Percentiles rank a stretch among this genome's conserved stretches.
Evolutionary conservation across 352 stramenopile species (phyloP).

Genomic region (Aphanomyces cochlioides): DNA sequence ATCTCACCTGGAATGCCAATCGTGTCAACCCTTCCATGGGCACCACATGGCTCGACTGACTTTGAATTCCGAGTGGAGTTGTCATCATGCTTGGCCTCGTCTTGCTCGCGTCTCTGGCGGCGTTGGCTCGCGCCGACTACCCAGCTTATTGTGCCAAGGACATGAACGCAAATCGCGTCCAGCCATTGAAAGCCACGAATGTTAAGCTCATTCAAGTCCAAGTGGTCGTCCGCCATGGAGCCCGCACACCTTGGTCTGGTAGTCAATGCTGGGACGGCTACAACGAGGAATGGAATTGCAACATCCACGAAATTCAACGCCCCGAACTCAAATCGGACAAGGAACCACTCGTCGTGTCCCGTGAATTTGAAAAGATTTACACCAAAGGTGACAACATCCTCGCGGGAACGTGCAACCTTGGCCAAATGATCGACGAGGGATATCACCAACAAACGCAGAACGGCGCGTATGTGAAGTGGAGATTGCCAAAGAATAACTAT

Average conservation of each 20-base stretch:
- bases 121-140: neutral
- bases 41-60: neutral
- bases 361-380: slow-evolving; percentile 29
- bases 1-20: too few relatives aligned
- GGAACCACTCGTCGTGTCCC: neutral
- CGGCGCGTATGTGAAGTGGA: slow-evolving; percentile 12
- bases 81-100: too few relatives aligned
- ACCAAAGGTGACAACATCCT: slow-evolving; percentile 19
- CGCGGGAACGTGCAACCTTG: slow-evolving; percentile 23
- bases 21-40: too few relatives aligned
- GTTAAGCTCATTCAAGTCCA: slow-evolving; percentile 24
- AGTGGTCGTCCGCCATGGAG: slow-evolving; percentile 26
- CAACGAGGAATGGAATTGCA: slow-evolving; percentile 28
- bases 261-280: slow-evolving; percentile 26
- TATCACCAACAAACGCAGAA: slow-evolving; percentile 21
- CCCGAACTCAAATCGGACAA: slow-evolving; percentile 10
- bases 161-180: slow-evolving; percentile 11
- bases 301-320: slow-evolving; percentile 12
- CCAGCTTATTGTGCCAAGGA: slow-evolving; percentile 28
- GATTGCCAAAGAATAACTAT: neutral
- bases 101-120: neutral
- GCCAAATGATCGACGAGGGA: slow-evolving; percentile 28
- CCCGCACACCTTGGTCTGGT: slow-evolving; percentile 19
- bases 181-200: slow-evolving; percentile 5
- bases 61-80: neutral